phyloP scores from a whole-genome alignment of 2,329 filamentous ascomycete genomes.

The Calonectria pteridis region DNA sequence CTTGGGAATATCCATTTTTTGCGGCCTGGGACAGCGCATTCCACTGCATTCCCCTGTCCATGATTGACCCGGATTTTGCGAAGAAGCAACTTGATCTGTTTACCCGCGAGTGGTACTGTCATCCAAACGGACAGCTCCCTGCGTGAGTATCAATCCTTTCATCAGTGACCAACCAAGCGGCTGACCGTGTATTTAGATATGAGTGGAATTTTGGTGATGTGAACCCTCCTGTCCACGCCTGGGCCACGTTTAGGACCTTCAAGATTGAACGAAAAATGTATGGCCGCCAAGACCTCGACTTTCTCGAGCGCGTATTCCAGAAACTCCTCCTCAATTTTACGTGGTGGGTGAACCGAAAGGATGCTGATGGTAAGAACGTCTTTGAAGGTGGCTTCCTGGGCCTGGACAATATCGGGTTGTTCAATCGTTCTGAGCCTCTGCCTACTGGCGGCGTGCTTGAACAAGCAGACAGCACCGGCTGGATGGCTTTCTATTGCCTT shows the following conservation, averaged over 20 bases:
- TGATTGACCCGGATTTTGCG: conserved; percentile 97
- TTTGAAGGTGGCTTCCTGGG: conserved; percentile 97
- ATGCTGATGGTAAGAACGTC: conserved; percentile 93
- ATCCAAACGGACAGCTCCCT: conserved; percentile 94
- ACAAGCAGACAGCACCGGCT: conserved; percentile 96
- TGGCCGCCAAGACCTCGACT: conserved; percentile 93
- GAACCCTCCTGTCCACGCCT: conserved; percentile 96
- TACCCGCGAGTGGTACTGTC: conserved; percentile 98
- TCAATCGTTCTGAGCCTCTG: conserved; percentile 95
- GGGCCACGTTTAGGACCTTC: conserved; percentile 95
- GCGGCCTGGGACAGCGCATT: conserved; percentile 98
- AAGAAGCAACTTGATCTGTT: conserved; percentile 98
- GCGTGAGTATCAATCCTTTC: conserved; percentile 68
- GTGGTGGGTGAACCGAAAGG: conserved; percentile 99
- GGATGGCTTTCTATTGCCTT: conserved; percentile 98
- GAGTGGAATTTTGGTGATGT: conserved; percentile 99
- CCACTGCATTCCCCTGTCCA: conserved; percentile 94
- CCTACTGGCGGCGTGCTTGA: conserved; percentile 94
- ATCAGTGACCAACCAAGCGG: neutral
- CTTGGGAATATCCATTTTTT: conserved; percentile 99
- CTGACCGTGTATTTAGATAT: conserved; percentile 59
- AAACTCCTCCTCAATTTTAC: conserved; percentile 97
- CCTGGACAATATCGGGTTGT: conserved; percentile 95
- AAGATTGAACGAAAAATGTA: conserved; percentile 99
- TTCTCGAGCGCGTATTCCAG: conserved; percentile 95